phyloP scores from a whole-genome alignment of 2,329 filamentous ascomycete genomes.

The Aspergillus persii region DNA sequence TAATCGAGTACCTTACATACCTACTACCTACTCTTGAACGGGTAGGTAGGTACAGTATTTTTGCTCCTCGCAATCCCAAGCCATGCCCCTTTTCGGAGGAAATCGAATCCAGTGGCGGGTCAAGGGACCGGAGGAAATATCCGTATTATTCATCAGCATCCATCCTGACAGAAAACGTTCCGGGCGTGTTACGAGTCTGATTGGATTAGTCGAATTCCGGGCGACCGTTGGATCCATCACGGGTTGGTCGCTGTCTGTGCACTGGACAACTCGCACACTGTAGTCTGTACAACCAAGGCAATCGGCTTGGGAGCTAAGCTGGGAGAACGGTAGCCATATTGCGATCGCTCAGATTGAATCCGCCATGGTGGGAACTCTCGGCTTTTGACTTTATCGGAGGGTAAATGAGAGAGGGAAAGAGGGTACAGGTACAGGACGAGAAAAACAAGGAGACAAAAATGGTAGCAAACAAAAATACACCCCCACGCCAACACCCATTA shows the following conservation, averaged over 20 bases:
- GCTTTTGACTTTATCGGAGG: not conserved
- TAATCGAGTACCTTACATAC: too few species aligned
- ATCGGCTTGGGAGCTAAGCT: not conserved
- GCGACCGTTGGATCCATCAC: constrained; percentile 22
- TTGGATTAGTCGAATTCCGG: constrained; percentile 14
- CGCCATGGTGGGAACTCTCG: not conserved
- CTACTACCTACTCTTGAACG: too few species aligned
- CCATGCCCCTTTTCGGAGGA: not conserved
- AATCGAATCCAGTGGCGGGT: not conserved
- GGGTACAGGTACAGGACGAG: not conserved
- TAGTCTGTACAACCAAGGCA: not conserved
- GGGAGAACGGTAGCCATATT: not conserved
- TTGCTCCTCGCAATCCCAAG: not conserved
- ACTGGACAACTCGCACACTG: not conserved
- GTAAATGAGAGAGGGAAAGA: not conserved
- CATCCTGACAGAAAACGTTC: constrained; percentile 17
- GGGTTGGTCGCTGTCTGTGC: constrained; percentile 18
- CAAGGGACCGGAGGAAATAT: not conserved
- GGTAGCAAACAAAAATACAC: not conserved
- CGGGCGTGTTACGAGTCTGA: constrained; percentile 12
- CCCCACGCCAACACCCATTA: not conserved
- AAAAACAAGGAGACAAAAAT: not conserved
- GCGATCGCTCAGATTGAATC: not conserved
- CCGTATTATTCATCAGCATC: constrained; percentile 12
- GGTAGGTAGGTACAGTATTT: not conserved